phyloP scores from a whole-genome alignment of 1,284 basidiomycete genomes.

The Coriolopsis trogii region DNA sequence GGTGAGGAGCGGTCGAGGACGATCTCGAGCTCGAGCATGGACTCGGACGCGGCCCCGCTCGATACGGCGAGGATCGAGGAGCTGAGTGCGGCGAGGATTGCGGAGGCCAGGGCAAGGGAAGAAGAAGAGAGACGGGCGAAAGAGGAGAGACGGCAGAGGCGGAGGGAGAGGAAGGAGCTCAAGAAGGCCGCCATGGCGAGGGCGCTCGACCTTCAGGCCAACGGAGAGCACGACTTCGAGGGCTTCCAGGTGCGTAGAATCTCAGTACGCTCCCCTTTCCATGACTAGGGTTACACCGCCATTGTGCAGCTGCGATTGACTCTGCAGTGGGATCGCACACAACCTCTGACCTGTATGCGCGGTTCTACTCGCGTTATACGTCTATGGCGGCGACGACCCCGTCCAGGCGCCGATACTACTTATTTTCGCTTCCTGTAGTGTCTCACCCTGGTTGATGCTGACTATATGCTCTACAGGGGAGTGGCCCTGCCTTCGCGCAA shows the following conservation, averaged over 20 bases:
- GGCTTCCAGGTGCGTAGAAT: slow-evolving; percentile 62
- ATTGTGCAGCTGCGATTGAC: neutral
- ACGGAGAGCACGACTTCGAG: slow-evolving; percentile 48
- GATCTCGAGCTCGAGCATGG: slow-evolving; percentile 49
- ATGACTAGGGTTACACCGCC: neutral
- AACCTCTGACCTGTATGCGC: too few species aligned
- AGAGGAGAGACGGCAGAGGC: slow-evolving; percentile 47
- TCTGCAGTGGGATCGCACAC: too few species aligned
- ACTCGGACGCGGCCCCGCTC: slow-evolving; percentile 67
- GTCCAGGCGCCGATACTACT: too few species aligned
- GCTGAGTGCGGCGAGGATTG: slow-evolving; percentile 43
- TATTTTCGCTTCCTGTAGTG: neutral
- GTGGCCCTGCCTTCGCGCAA: slow-evolving; percentile 25
- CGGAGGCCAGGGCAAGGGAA: slow-evolving; percentile 38
- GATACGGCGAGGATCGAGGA: slow-evolving; percentile 56
- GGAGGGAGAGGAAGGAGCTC: slow-evolving; percentile 50
- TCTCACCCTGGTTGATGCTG: neutral
- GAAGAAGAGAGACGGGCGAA: slow-evolving; percentile 46
- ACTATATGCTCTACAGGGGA: slow-evolving; percentile 29
- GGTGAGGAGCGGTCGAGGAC: slow-evolving; percentile 18
- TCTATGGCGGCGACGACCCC: too few species aligned
- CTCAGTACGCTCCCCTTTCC: too few species aligned
- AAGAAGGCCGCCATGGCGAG: slow-evolving; percentile 44
- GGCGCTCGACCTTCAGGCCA: slow-evolving; percentile 37
- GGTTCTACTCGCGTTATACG: too few species aligned